Evolutionary conservation across 805 yeast genomes (phyloP).

Genomic region (Lachancea cidri): DNA sequence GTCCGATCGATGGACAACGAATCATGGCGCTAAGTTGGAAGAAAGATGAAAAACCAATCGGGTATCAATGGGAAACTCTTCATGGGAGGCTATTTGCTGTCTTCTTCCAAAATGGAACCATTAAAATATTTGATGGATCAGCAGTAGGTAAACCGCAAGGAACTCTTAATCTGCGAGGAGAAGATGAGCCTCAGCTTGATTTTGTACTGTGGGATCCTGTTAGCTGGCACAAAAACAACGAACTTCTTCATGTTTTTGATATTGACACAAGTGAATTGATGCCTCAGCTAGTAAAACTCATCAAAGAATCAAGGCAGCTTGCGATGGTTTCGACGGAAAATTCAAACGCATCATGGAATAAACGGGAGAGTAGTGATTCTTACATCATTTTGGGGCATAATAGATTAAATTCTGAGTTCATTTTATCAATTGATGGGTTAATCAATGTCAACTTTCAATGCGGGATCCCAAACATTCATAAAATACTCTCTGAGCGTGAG

Average conservation of each 20-base stretch:
- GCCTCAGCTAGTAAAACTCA: constrained; percentile 21
- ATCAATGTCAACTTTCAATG: constrained; percentile 2
- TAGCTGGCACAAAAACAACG: neutral
- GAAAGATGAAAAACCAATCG: constrained; percentile 11
- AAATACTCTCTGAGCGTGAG: constrained; percentile 3
- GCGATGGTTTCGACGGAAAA: constrained; percentile 14
- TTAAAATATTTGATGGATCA: constrained; percentile 45
- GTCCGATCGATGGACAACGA: constrained; percentile 16
- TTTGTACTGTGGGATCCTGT: constrained; percentile 20
- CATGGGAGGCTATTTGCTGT: constrained; percentile 40
- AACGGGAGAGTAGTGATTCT: neutral
- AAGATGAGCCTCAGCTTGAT: constrained; percentile 9
- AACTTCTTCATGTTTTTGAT: constrained; percentile 9
- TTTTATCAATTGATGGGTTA: constrained; percentile 2
- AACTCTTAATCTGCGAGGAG: constrained; percentile 13
- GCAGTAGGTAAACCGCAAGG: constrained; percentile 23
- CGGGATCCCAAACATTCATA: constrained; percentile 1
- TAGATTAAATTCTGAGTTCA: neutral
- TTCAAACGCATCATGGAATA: neutral
- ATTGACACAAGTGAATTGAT: constrained; percentile 16
- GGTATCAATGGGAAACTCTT: constrained; percentile 22
- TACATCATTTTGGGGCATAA: constrained; percentile 5
- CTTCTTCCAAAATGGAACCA: constrained; percentile 40
- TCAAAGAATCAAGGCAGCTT: constrained; percentile 14
- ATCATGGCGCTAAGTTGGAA: constrained; percentile 20